Percentiles rank a stretch among this genome's conserved stretches.
phyloP scores from a whole-genome alignment of 192 early-diverging fungal species.

The Radiomyces spectabilis region DNA sequence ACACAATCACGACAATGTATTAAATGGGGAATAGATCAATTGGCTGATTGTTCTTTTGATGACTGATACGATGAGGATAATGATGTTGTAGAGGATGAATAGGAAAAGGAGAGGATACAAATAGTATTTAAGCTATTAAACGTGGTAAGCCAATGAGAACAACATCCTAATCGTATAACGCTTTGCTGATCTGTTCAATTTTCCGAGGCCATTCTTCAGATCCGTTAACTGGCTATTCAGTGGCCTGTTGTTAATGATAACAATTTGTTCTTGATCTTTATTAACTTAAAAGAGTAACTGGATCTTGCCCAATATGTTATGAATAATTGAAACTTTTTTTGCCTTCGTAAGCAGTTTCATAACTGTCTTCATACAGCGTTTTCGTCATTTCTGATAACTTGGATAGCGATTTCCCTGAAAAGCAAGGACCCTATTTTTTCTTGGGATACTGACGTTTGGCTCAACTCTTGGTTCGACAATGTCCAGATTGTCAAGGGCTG shows the following conservation, averaged over 20 bases:
- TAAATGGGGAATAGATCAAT: too few species aligned
- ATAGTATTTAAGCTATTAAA: neutral
- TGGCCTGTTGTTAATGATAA: neutral
- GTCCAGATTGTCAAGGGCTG: constrained; percentile 8
- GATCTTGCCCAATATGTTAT: neutral
- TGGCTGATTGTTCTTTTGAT: too few species aligned
- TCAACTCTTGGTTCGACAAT: constrained; percentile 7
- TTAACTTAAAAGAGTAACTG: neutral
- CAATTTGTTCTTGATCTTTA: neutral
- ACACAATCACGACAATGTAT: too few species aligned
- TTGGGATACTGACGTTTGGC: neutral
- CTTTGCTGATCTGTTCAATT: neutral
- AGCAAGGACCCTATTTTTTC: neutral
- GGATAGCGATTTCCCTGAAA: neutral
- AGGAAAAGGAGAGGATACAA: neutral
- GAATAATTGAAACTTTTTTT: neutral
- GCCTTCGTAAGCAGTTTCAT: neutral
- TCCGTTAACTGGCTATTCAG: neutral
- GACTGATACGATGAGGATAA: constrained; percentile 1
- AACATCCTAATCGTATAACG: neutral
- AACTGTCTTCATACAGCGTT: neutral
- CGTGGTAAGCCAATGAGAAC: neutral
- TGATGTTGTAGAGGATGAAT: neutral
- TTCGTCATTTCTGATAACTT: neutral
- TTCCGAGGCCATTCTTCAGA: too few species aligned